These are phyloP conservation scores for Diaporthe vaccinii DNA, from an alignment of 2,329 filamentous ascomycete genomes.

Conservation along the genomic window DNA sequence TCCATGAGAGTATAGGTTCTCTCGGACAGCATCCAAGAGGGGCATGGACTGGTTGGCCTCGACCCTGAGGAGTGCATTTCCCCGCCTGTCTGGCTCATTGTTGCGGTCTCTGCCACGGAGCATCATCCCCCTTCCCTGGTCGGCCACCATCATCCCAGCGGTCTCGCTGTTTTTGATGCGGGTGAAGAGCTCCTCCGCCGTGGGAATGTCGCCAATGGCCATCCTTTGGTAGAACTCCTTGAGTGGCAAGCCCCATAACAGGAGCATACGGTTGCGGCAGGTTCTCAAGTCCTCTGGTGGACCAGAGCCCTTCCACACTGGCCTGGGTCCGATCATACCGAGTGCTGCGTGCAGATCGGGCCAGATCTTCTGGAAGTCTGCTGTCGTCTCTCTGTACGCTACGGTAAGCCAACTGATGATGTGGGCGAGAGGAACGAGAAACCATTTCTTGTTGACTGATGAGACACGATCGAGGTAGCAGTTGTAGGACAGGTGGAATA, in stretches of 20 bases:
- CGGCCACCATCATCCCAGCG: not conserved
- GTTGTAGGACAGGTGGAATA: not conserved
- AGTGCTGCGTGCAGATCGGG: not conserved
- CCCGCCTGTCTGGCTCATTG: too few relatives aligned
- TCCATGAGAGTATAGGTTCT: not conserved
- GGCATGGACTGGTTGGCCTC: not conserved
- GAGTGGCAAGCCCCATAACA: not conserved
- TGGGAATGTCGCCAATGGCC: not conserved
- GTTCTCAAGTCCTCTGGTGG: not conserved
- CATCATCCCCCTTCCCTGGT: not conserved
- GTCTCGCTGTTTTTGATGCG: not conserved
- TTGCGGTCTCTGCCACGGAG: not conserved
- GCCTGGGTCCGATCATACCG: not conserved
- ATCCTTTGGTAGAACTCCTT: not conserved
- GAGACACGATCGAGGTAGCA: not conserved
- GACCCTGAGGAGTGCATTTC: not conserved
- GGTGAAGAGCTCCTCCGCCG: not conserved
- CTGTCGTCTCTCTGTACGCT: not conserved
- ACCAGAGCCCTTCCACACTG: not conserved
- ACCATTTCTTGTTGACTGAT: not conserved
- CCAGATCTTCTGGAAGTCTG: not conserved
- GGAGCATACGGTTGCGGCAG: slow-evolving; percentile 8
- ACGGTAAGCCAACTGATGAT: not conserved
- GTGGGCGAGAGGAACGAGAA: not conserved
- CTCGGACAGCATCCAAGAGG: not conserved